A percentile compares a stretch with the other conserved stretches of the same genome.
These are phyloP conservation scores for Oryza coarctata DNA, from an alignment of 176 grass and related monocot species.

Conservation along the genomic window DNA sequence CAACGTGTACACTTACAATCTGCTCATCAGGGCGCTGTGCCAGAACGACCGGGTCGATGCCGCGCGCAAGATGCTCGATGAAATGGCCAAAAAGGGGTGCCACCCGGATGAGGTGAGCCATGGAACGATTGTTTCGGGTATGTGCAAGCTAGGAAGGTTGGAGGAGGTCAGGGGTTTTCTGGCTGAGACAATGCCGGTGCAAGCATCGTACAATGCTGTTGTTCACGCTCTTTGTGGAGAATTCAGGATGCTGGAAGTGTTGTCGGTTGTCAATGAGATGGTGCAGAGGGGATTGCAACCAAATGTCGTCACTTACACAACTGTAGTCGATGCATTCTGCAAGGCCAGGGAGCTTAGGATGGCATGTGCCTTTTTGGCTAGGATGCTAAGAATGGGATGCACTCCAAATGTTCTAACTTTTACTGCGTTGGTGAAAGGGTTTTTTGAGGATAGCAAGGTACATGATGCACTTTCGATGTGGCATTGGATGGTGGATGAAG, in stretches of 20 bases:
- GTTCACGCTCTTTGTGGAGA: slow-evolving; percentile 49
- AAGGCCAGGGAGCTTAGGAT: slow-evolving; percentile 47
- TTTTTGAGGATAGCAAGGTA: slow-evolving; percentile 46
- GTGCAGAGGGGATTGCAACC: slow-evolving; percentile 33
- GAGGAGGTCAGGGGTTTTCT: slow-evolving; percentile 57
- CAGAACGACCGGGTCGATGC: slow-evolving; percentile 65
- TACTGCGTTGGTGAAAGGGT: slow-evolving; percentile 55
- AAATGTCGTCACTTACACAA: slow-evolving; percentile 70
- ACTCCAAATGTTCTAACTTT: slow-evolving; percentile 61
- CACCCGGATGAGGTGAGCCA: slow-evolving; percentile 70
- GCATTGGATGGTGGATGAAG: slow-evolving; percentile 67
- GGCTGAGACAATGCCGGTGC: slow-evolving; percentile 27
- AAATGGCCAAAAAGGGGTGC: slow-evolving; percentile 77
- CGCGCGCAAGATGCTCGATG: slow-evolving; percentile 64
- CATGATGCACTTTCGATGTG: slow-evolving; percentile 63
- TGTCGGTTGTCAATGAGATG: slow-evolving; percentile 63
- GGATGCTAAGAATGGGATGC: slow-evolving; percentile 67
- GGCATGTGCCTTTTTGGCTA: slow-evolving; percentile 61
- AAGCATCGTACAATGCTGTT: slow-evolving; percentile 58
- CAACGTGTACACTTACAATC: slow-evolving; percentile 83
- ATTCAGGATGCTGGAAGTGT: slow-evolving; percentile 48
- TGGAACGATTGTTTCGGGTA: slow-evolving; percentile 51
- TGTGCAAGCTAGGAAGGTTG: slow-evolving; percentile 64
- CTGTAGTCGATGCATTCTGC: slow-evolving; percentile 54
- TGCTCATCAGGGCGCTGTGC: slow-evolving; percentile 79